Evolutionary conservation across 1,139 yeast species (phyloP), one percentile per base, ranked within the genome.

Genomic region (Candida glucosophila): DNA sequence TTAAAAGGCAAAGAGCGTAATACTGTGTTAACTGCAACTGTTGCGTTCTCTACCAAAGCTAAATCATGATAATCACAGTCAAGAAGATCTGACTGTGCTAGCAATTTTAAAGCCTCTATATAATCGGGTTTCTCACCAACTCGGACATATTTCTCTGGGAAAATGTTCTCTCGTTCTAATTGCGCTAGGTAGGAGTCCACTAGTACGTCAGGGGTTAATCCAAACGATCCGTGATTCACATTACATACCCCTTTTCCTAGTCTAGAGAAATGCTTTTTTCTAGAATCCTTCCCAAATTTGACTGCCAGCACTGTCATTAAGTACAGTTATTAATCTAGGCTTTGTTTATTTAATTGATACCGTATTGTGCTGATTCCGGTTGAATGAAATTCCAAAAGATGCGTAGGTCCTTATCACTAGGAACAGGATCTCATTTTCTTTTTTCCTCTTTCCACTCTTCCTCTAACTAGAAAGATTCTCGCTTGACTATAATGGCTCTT

Each of bases 1-100:
- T 49, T 28, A 41, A 75, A 71, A 2, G 71, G 70, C 24, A 53
- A 57, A 20, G 77, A 68, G 34, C 83, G 52, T 29, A 77, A 53
- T 2, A 77, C 64, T 0, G 75, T 55, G 43, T 77, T 77, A 25
- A 73, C 61, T 2, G 77, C 83, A 5, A 67, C 52, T 4, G 85
- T 75, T 4, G 85, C 81, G 41, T 77, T 78, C 8, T 58, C 49
- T 2, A 67, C 67, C 19, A 75, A 45, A 1, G 70, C 78, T 30
- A 74, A 39, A 36, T 60, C 55, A 24, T 51, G 53, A 27, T 51
- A 48, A 27, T 67, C 70, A 29, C 67, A 57, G 24, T 68, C 58
- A 19, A 74, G 45, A 4, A 69, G 30, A 0, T 66, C 63, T n/a
- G n/a, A n/a, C 4, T 67, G 43, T 4, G 36, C 43, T 14, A 36